Base-by-base conservation (phyloP, 495 filamentous ascomycete genomes). In the Penicillium waksmanii region DNA sequence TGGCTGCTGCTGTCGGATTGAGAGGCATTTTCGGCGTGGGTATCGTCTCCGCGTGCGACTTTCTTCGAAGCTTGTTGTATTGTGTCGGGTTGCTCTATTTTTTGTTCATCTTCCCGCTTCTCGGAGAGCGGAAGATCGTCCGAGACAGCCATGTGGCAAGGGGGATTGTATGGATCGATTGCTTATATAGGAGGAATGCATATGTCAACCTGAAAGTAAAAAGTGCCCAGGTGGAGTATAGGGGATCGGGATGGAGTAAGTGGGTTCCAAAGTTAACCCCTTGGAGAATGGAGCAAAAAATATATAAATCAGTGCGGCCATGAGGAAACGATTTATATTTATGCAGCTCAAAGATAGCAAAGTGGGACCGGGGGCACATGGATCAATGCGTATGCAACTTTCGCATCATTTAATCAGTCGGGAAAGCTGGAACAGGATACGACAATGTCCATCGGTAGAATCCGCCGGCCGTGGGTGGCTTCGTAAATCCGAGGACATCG, bases 11-110 rank as follows among this genome's bases (percentile, higher is more conserved):
- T 6, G 5, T 66, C 63, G 6, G 63, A 66, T 38, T 65, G 47
- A 36, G 60, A 63, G 27, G 63, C 63, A 54, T 63, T 17, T 55
- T 68, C 66, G 43, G 54, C 63, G 1, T 68, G 63, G 40, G 51
- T 17, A 23, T 68, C 63, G 47, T 25, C n/a, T 5, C 62, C 63
- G 11, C 63, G 40, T 15, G 53, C 47, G 34, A 33, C 9, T 51
- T 65, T 58, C 15, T 55, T 57, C 15, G 50, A 36, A 25, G 17
- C 51, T 17, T 23, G 17, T 36, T 12, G 51, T 25, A 18, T 52
- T 11, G 51, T 54, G 23, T 15, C 21, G 2, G 40, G 40, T 19
- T 46, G 27, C 6, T 49, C 27, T 23, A 15, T n/a, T 18, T 57
- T 44, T 6, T 6, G 27, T 1, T 57, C 51, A 12, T 54, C 60